Conservation (phyloP, 495 filamentous ascomycete species). For the Aspergillus leporis region DNA sequence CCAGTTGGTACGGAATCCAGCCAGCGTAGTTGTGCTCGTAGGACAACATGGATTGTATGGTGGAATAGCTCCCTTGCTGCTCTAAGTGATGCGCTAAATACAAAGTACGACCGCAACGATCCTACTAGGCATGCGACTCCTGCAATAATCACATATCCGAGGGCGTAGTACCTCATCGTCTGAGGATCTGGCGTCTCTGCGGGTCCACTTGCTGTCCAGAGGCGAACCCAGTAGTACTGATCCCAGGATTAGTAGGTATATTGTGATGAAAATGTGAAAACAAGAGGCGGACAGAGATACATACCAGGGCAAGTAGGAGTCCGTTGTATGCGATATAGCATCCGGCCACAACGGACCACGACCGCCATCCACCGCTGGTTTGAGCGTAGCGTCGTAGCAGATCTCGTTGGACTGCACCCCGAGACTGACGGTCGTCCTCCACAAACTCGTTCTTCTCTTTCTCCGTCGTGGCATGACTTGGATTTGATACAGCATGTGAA, state of each 20-base stretch:
- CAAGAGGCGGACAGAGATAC: not conserved
- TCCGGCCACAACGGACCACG: constrained; percentile 1
- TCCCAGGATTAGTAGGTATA: not conserved
- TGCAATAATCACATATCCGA: constrained; percentile 31
- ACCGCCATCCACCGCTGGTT: constrained; percentile 8
- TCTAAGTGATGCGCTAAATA: constrained; percentile 53
- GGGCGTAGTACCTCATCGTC: constrained; percentile 19
- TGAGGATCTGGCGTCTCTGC: not conserved
- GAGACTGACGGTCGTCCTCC: not conserved
- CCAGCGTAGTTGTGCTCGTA: constrained; percentile 67
- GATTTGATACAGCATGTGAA: not conserved
- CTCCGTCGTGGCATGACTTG: not conserved
- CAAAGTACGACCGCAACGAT: constrained; percentile 52
- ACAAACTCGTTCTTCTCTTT: not conserved
- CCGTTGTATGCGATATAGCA: constrained; percentile 5
- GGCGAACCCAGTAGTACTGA: constrained; percentile 8
- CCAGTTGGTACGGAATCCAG: constrained; percentile 73
- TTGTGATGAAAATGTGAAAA: not conserved
- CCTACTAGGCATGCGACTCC: constrained; percentile 56
- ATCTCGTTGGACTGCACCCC: not conserved
- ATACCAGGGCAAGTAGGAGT: constrained; percentile 9
- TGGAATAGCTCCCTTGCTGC: constrained; percentile 61
- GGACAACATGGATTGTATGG: constrained; percentile 57
- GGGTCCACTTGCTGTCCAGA: not conserved
- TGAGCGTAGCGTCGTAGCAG: constrained; percentile 3